Conservation (phyloP, 306 rosid genomes). For the Sophora flavescens region DNA sequence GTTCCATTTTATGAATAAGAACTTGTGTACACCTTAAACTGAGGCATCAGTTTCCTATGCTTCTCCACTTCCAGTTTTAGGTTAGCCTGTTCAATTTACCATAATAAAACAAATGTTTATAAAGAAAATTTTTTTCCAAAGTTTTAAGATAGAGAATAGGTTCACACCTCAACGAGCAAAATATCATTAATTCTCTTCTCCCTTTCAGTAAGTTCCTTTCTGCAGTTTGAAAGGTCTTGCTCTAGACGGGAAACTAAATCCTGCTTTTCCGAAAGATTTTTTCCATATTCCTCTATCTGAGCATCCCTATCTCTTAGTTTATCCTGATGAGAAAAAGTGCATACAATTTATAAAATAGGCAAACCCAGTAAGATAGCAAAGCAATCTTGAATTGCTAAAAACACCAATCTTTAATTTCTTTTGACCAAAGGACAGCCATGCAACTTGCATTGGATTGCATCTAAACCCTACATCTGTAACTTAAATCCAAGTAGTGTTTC, state of each 20-base stretch:
- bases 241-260: slow-evolving; percentile 64
- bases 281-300: slow-evolving; percentile 64
- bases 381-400: not conserved
- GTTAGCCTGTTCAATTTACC: slow-evolving; percentile 63
- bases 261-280: slow-evolving; percentile 64
- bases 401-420: not conserved
- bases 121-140: not conserved
- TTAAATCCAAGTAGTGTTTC: not conserved
- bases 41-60: slow-evolving; percentile 59
- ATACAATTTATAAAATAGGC: not conserved
- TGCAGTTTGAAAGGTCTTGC: slow-evolving; percentile 73
- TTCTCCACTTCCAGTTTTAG: slow-evolving; percentile 72
- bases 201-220: slow-evolving; percentile 64
- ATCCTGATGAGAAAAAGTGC: slow-evolving; percentile 54
- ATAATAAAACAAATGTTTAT: slow-evolving; percentile 23
- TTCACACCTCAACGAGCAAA: slow-evolving; percentile 68
- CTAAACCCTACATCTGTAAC: not conserved
- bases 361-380: not conserved
- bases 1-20: slow-evolving; percentile 8
- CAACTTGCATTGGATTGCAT: not conserved
- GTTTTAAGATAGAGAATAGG: slow-evolving; percentile 17
- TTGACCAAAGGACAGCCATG: not conserved
- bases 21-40: slow-evolving; percentile 62
- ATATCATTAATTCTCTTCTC: slow-evolving; percentile 74
- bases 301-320: slow-evolving; percentile 74